These are phyloP conservation scores for Bothriochloa decipiens DNA, from an alignment of 176 grass and related monocot species.

Conservation along the genomic window DNA sequence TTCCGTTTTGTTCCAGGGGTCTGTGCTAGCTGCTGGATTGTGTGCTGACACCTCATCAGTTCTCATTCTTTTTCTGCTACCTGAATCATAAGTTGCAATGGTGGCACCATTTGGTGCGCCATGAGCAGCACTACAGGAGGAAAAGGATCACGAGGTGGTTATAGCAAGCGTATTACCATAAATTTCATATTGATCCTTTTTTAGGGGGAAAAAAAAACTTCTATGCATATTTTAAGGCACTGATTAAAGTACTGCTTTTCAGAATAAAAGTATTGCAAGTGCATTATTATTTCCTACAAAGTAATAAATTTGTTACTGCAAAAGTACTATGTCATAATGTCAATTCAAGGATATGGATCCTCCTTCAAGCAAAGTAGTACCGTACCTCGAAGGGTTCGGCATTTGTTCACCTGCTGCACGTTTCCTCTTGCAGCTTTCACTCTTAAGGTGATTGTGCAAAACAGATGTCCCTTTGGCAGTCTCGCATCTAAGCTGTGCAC, in stretches of 20 bases:
- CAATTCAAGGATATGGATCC: too few species aligned
- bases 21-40: not conserved
- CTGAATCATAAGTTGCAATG: not conserved
- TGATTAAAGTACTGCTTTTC: not conserved
- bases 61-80: not conserved
- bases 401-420: not conserved
- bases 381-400: not conserved
- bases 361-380: too few species aligned
- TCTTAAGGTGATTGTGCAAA: slow-evolving; percentile 27
- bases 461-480: not conserved
- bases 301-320: too few species aligned
- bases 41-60: not conserved
- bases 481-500: not conserved
- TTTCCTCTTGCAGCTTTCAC: not conserved
- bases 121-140: not conserved
- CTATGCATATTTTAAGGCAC: not conserved
- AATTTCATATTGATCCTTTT: not conserved
- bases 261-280: too few species aligned
- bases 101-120: too few species aligned
- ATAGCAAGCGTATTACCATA: not conserved
- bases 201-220: not conserved
- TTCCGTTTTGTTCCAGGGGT: not conserved
- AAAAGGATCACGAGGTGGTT: not conserved
- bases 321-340: too few species aligned
- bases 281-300: too few species aligned